Base-by-base conservation (phyloP, 1,284 basidiomycete genomes). In the Apiotrichum gracile region DNA sequence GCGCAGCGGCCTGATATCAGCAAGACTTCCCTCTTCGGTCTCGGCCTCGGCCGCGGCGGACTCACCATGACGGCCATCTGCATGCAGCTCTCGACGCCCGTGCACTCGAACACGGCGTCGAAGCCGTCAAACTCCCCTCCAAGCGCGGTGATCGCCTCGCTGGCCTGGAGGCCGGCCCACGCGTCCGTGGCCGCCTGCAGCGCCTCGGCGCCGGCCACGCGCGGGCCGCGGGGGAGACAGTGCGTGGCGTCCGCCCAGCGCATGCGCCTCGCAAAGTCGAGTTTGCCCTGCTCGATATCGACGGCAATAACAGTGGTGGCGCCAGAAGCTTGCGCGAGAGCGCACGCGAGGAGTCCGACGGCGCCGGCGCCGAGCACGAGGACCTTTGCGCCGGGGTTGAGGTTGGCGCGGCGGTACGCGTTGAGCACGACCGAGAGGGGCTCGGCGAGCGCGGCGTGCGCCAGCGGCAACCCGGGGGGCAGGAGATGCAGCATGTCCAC, bases 311-410 rank as follows among this genome's bases (percentile, higher is more conserved):
- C 80, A 52, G 80, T 79, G 2, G 83, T 79, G 5, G 86, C 86
- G 47, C 88, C 88, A n/a, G 66, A 68, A 21, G 85, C 82, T 62
- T 83, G 82, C 44, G 88, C 86, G 52, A 92, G 80, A 1, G 87
- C 81, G 67, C 86, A 88, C 0, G 89, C 88, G 44, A 97, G 83
- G 46, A 94, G 81, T 35, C 92, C 93, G 67, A 97, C 93, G 4
- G 93, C 85, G 47, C 92, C 92, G 17, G 88, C 88, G 47, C 93
- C 93, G 60, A 91, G 85, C 48, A 97, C 87, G 61, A 96, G 84
- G 40, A 94, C 84, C 44, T 82, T 80, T 59, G 87, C 82, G 22
- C 83, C 83, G 2, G 74, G 65, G 22, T 71, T 68, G 51, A 91
- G 78, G 39, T 79, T 74, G 22, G 86, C 84, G 34, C 90, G 83